Evolutionary conservation across 148 eudicot species (phyloP).

Genomic region (Amaranthus cruentus): DNA sequence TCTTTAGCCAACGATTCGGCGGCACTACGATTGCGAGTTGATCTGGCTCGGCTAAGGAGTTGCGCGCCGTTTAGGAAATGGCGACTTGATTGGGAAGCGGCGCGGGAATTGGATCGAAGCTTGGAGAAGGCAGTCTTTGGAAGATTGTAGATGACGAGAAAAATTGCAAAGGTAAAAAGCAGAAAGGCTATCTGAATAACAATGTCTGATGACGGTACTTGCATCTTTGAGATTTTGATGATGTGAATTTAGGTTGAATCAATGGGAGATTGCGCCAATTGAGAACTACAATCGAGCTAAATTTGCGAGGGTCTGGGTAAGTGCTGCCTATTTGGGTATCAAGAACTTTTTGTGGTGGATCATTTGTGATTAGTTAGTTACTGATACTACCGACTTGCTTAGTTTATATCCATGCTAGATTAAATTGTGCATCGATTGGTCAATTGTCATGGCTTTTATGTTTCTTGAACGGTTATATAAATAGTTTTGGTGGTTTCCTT

Average conservation of each 20-base stretch:
- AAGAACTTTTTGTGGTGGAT: no score
- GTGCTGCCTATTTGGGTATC: no score
- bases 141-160: conserved; percentile 48
- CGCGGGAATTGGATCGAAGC: conserved; percentile 54
- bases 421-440: no score
- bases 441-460: no score
- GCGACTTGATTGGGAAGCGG: conserved; percentile 52
- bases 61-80: conserved; percentile 77
- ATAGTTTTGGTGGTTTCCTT: no score
- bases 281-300: no score
- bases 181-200: conserved; percentile 43
- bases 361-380: no score
- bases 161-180: conserved; percentile 42
- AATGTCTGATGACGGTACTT: conserved; percentile 13
- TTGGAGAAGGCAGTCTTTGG: conserved; percentile 51
- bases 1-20: conserved; percentile 48
- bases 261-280: not conserved
- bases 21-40: conserved; percentile 40
- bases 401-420: no score
- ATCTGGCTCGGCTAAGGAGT: conserved; percentile 60
- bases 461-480: no score
- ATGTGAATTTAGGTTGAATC: not conserved
- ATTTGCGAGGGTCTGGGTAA: no score
- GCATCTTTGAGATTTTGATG: conserved; percentile 3
- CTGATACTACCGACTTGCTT: no score